Percentiles rank a stretch among this genome's conserved stretches.
phyloP scores from a whole-genome alignment of 305 asterid genomes.

The Ajuga reptans region DNA sequence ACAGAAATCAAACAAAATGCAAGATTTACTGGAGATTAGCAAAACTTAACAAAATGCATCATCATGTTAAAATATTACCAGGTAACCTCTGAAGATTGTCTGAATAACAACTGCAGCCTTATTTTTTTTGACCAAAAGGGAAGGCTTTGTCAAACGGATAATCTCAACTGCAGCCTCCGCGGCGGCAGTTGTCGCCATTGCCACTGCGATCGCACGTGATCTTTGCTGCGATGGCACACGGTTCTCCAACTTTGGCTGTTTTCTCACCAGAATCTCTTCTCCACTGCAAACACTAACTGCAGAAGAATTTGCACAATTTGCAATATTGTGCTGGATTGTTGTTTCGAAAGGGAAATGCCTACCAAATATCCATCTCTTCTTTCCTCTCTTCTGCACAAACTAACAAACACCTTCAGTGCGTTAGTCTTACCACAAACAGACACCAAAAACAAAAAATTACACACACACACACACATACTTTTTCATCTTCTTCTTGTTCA shows the following conservation, averaged over 20 bases:
- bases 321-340: conserved; percentile 46
- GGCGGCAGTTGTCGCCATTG: conserved; percentile 43
- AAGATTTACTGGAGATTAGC: not conserved
- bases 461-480: conserved; percentile 23
- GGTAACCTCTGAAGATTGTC: conserved; percentile 58
- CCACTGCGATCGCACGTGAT: conserved; percentile 34
- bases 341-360: conserved; percentile 41
- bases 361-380: conserved; percentile 59
- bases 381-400: conserved; percentile 48
- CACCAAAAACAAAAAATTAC: no score
- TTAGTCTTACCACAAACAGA: not conserved
- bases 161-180: conserved; percentile 49
- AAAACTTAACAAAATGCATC: not conserved
- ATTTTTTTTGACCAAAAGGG: conserved; percentile 15
- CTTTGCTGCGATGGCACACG: conserved; percentile 18
- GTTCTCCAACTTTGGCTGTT: conserved; percentile 17
- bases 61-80: conserved; percentile 46
- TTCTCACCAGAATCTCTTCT: conserved; percentile 18
- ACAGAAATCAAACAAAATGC: not conserved
- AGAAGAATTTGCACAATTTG: conserved; percentile 12
- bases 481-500: conserved; percentile 40
- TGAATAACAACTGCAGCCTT: conserved; percentile 57
- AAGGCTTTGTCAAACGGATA: conserved; percentile 27
- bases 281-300: not conserved
- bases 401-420: not conserved